Evolutionary conservation across 202 grass and related monocot genomes (phyloP).

Genomic region (Bolboschoenoplectus hybrid): DNA sequence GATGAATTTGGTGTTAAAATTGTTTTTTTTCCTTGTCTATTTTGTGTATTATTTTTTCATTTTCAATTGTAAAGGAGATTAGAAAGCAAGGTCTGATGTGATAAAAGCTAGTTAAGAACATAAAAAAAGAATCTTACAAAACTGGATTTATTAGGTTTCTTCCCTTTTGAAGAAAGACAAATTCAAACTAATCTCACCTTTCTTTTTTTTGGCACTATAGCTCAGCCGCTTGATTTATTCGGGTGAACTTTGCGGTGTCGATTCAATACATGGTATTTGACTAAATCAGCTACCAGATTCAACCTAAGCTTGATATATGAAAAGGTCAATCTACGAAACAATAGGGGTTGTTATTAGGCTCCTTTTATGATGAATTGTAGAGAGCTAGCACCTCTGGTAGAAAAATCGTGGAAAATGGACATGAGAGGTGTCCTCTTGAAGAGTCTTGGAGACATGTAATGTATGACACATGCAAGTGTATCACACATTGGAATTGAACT

Average conservation of each 20-base stretch:
- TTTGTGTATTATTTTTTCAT: neutral
- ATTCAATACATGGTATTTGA: neutral
- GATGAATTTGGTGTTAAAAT: neutral
- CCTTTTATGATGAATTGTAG: constrained; percentile 41
- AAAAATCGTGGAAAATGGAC: constrained; percentile 75
- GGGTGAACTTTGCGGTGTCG: neutral
- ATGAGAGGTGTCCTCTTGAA: constrained; percentile 65
- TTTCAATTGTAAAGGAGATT: constrained; percentile 51
- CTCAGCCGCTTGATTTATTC: neutral
- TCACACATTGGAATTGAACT: constrained; percentile 17
- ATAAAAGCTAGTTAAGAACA: constrained; percentile 66
- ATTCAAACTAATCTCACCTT: neutral
- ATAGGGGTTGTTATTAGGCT: neutral
- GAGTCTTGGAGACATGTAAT: constrained; percentile 30
- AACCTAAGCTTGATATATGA: neutral
- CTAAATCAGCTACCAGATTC: neutral
- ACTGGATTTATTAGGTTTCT: neutral
- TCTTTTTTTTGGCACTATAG: neutral
- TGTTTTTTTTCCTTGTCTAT: neutral
- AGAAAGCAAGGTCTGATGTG: constrained; percentile 77
- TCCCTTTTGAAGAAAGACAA: neutral
- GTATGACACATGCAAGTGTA: constrained; percentile 25
- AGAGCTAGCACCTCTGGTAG: constrained; percentile 66
- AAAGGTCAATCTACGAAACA: neutral
- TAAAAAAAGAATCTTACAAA: constrained; percentile 31